A percentile compares a stretch with the other conserved stretches of the same genome.
These are phyloP conservation scores for Beauveria sp. DNA, from an alignment of 2,329 filamentous ascomycete species.

Conservation along the genomic window DNA sequence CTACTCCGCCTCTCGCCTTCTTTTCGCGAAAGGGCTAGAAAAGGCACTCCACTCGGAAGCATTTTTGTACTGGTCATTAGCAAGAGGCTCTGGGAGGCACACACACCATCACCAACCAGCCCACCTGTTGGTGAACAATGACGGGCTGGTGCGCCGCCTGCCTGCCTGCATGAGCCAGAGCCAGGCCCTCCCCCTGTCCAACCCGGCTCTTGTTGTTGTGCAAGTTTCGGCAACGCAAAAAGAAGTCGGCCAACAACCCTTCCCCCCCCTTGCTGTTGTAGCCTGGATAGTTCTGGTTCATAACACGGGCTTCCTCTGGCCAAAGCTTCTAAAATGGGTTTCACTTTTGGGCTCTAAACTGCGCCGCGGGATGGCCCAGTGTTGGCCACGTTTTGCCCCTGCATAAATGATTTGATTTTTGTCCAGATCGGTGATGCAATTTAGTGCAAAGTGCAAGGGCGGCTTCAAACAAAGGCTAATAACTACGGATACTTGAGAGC, in stretches of 20 bases:
- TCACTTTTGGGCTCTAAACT: background rate
- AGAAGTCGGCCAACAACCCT: too few species aligned
- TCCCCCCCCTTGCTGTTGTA: background rate
- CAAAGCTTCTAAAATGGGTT: background rate
- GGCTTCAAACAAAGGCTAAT: background rate
- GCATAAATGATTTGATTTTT: background rate
- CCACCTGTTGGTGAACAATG: background rate
- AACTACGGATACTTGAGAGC: background rate
- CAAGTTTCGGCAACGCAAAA: background rate
- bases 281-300: background rate
- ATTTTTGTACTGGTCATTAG: too few species aligned
- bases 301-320: background rate
- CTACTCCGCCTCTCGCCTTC: background rate
- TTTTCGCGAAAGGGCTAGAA: background rate
- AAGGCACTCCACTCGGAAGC: too few species aligned
- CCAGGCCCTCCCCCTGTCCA: background rate
- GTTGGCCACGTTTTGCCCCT: background rate
- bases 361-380: background rate
- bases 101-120: too few species aligned
- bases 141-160: background rate
- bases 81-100: too few species aligned
- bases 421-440: conserved; percentile 6
- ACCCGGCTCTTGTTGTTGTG: background rate
- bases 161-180: background rate
- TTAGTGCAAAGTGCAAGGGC: background rate